phyloP scores from a whole-genome alignment of 2,329 filamentous ascomycete species.

The Phaeomoniella chlamydospora region DNA sequence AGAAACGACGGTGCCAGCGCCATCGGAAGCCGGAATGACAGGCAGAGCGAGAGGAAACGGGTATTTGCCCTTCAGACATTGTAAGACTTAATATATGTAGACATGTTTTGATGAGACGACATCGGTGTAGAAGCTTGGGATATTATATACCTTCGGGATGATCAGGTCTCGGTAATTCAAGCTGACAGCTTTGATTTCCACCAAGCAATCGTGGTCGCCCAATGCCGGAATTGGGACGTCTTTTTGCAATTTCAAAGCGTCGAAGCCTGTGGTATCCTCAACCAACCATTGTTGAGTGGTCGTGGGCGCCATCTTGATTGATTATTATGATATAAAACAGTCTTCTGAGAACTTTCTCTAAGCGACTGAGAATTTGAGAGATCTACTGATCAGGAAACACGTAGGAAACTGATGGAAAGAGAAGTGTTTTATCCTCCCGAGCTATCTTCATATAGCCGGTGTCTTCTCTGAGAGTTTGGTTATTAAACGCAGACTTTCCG shows the following conservation, averaged over 20 bases:
- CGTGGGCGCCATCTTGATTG: not conserved
- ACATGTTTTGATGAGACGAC: too few species aligned
- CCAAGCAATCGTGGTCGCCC: conserved; percentile 57
- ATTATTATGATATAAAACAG: too few species aligned
- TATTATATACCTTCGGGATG: conserved; percentile 22
- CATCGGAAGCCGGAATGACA: conserved; percentile 26
- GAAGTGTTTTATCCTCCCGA: too few species aligned
- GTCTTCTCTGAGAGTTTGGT: too few species aligned
- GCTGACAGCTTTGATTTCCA: conserved; percentile 42
- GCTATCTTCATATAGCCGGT: too few species aligned
- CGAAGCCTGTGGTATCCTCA: conserved; percentile 35
- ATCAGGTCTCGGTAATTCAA: conserved; percentile 35
- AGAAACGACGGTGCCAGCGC: conserved; percentile 30
- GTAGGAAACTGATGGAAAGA: too few species aligned
- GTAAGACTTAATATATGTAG: too few species aligned
- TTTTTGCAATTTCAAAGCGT: conserved; percentile 42
- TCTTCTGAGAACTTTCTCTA: not conserved
- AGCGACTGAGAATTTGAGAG: not conserved
- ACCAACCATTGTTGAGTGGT: conserved; percentile 4
- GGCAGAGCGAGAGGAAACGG: conserved; percentile 27
- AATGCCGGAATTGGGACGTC: conserved; percentile 41
- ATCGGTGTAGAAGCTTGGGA: conserved; percentile 34
- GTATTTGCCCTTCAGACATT: conserved; percentile 25
- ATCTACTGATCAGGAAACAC: too few species aligned
- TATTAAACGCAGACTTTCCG: too few species aligned